phyloP scores from a whole-genome alignment of 208 protist genomes.

The Sergeia podlipaevii region DNA sequence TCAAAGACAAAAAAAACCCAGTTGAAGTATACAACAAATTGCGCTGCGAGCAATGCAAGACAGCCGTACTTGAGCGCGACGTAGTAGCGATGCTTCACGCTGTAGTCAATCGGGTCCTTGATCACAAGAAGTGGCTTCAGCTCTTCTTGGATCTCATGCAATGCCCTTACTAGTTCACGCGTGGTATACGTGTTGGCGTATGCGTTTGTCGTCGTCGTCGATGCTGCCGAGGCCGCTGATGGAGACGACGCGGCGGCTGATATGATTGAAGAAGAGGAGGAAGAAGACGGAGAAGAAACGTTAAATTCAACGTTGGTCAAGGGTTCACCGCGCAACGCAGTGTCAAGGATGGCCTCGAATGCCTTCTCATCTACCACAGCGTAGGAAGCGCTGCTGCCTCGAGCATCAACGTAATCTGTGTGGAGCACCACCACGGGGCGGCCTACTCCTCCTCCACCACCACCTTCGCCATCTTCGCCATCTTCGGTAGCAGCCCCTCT shows the following conservation, averaged over 20 bases:
- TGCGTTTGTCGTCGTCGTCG: constrained; percentile 10
- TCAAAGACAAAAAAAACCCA: constrained; percentile 89
- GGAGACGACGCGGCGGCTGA: too few relatives aligned
- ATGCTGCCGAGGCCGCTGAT: background rate
- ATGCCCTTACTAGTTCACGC: constrained; percentile 21
- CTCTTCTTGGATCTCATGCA: constrained; percentile 19
- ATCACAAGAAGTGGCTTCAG: constrained; percentile 15
- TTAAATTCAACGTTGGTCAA: too few relatives aligned
- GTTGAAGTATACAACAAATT: constrained; percentile 74
- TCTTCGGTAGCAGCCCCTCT: too few relatives aligned
- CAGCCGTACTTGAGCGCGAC: constrained; percentile 44
- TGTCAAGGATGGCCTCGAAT: constrained; percentile 2
- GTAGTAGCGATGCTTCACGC: constrained; percentile 27
- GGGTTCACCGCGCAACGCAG: constrained; percentile 5
- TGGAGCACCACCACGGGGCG: too few relatives aligned
- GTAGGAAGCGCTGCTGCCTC: background rate
- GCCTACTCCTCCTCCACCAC: too few relatives aligned
- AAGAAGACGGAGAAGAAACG: too few relatives aligned
- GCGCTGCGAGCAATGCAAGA: constrained; percentile 33
- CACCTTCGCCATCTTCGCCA: too few relatives aligned
- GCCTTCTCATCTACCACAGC: constrained; percentile 10
- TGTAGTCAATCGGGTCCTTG: constrained; percentile 39
- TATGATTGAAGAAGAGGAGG: too few relatives aligned
- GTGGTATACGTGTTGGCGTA: constrained; percentile 20
- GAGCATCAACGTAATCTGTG: too few relatives aligned